Conservation (phyloP, 768 basidiomycete genomes). For the Xerocomellus chrysenteron region DNA sequence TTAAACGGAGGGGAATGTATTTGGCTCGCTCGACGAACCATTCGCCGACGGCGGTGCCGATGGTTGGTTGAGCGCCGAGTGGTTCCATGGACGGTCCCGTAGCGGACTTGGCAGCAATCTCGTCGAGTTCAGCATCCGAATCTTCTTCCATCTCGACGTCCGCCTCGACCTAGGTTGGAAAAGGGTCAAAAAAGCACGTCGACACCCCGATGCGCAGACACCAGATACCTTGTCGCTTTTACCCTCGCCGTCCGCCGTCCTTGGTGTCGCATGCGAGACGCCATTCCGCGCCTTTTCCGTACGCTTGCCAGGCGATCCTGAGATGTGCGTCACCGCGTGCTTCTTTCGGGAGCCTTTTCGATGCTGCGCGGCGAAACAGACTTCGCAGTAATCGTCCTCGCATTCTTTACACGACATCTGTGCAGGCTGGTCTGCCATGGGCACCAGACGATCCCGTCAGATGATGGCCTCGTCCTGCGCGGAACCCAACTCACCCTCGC, state of each 20-base stretch:
- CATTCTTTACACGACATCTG: slow-evolving; percentile 72
- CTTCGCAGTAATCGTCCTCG: slow-evolving; percentile 73
- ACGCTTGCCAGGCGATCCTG: slow-evolving; percentile 11
- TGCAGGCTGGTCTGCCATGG: slow-evolving; percentile 71
- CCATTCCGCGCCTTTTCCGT: slow-evolving; percentile 17
- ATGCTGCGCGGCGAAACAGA: slow-evolving; percentile 84
- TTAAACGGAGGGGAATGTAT: slow-evolving; percentile 78
- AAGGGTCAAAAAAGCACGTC: slow-evolving; percentile 5
- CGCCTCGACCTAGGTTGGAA: slow-evolving; percentile 21
- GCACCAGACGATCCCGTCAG: neutral
- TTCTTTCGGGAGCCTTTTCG: slow-evolving; percentile 74
- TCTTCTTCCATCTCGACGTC: slow-evolving; percentile 39
- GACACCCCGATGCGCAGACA: neutral
- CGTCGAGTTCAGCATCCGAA: slow-evolving; percentile 40
- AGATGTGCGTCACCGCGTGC: slow-evolving; percentile 55
- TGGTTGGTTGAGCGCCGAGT: slow-evolving; percentile 55
- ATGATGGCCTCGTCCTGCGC: neutral
- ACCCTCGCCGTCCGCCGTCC: neutral
- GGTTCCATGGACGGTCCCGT: slow-evolving; percentile 30
- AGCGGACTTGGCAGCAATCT: slow-evolving; percentile 32
- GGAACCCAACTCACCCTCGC: slow-evolving; percentile 60
- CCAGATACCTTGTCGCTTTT: slow-evolving; percentile 22
- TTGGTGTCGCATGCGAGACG: neutral
- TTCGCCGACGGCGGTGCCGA: slow-evolving; percentile 67
- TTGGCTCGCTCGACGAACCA: slow-evolving; percentile 85